Base-by-base conservation (phyloP, 306 rosid species). In the Prunus mira region DNA sequence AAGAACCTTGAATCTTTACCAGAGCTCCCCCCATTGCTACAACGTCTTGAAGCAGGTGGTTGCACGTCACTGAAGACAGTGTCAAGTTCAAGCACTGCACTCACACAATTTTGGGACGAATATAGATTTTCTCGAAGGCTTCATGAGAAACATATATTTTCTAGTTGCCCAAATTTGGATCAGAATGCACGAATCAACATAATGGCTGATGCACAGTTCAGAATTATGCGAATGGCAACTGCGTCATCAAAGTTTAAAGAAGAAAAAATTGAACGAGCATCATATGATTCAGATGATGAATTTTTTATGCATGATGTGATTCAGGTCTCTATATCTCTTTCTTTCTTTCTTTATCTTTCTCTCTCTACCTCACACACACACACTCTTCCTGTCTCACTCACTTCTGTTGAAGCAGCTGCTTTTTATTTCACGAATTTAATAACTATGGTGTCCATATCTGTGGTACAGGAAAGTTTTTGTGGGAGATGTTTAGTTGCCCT, bases 21-120 rank as follows among this genome's bases (percentile, higher is more conserved):
- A 19, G 64, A 77, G 78, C 86, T 79, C 72, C 84, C 82, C 30
- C 88, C 81, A 1, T 14, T 54, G 2, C 12, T 84, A 1, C 11
- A 20, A 2, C 1, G 4, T 19, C 11, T 72, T 10, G 1, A 11
- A 0, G 76, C 65, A 54, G 3, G 3, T 17, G 49, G 12, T 3
- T 72, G 76, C 76, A 34, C 19, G 9, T 32, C 34, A 3, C 65
- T 72, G 4, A 9, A 32, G 32, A 54, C 11, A 2, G 76, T 72
- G 19, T 5, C 49, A 10, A 22, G 62, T 55, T 72, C 76, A 32
- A 55, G 25, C 15, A 54, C 65, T 4, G 11, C 70, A 74, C 7
- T 27, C 30, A 14, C n/a, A 2, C 60, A 62, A 46, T 9, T 17
- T 25, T 27, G 14, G 30, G 7, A 62, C 4, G 0, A 25, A 17